Evolutionary conservation across 192 early-diverging fungal genomes (phyloP), one percentile per base, ranked within the genome.

Genomic region (Paraglomus occultum): DNA sequence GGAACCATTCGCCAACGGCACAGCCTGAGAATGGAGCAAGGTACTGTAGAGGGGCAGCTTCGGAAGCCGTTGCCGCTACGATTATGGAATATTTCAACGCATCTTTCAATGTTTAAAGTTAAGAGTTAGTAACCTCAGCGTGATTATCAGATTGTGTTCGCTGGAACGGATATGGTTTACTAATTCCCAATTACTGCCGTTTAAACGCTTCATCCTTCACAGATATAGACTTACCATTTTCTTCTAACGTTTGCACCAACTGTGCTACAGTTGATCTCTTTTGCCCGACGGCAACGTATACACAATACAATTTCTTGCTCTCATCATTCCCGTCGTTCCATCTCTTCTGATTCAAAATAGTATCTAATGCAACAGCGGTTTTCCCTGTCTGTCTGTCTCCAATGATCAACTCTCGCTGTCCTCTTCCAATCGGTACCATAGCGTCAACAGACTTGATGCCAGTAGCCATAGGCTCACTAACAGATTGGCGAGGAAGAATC

Each of bases 401-500:
- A 84, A 97, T 99, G 81, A 99, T 99, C 86, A 99, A 89, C 86
- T 99, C 97, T 94, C 97, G 94, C 89, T 99, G 97, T 80, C 97
- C 97, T 95, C 97, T 94, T 78, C 97, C 97, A 72, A 99, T 96
- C 71, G 97, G 97, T 74, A 99, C 90, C 97, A 99, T 99, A 83
- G 97, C 97, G 90, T 99, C 97, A 78, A 99, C 94, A 75, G 94
- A 99, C 89, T 99, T 99, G 87, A 95, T 96, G 84, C 97, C 97
- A 81, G 97, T 99, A 83, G 95, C 94, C 95, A 99, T 96, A 76
- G 97, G 97, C 87, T 97, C 94, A 83, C 94, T 93, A 77, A 99
- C 97, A 75, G 97, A 99, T 82, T 95, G 88, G 82, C 97, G 94
- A 74, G 95, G 95, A 71, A 99, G 94, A 88, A 99, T 99, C 80